Base-by-base conservation (phyloP, 2,329 filamentous ascomycete genomes). In the Cadophora sp. region DNA sequence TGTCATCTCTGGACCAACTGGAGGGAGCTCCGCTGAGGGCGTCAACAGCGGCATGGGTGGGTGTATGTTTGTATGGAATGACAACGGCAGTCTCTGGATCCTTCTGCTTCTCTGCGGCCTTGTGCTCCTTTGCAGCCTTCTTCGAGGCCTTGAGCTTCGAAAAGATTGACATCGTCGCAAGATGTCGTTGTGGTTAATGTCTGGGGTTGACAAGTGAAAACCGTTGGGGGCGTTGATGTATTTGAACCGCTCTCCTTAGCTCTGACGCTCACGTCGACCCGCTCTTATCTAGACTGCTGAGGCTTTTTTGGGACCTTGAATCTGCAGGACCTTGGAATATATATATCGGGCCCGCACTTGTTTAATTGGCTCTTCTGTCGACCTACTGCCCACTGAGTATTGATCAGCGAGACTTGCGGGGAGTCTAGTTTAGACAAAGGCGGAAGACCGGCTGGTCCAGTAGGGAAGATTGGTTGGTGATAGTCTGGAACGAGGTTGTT, bases 21-120 rank as follows among this genome's bases (percentile, higher is more conserved):
- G 83, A 80, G 11, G 86, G 87, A 3, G 85, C 85, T 34, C 83
- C 84, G 26, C 82, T 80, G 53, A 89, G 78, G 53, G 87, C 86
- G 77, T 90, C 87, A 14, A 81, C 76, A 56, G 86, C 86, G 31
- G 88, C 88, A 75, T 91, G 88, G 16, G 81, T 89, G n/a, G 87
- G 87, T 24, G 88, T 78, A 75, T 90, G 88, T 63, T 80, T 84
- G 77, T 90, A 90, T 14, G 84, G 81, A n/a, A 79, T 70, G 64
- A 81, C 81, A 37, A 53, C 51, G 4, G 68, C 68, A 1, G 40
- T 53, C 46, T 78, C 75, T 24, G 76, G 62, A 69, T 83, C 81
- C 51, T 79, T 83, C 48, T 82, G 78, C 72, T 84, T 82, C 72
- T 84, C 83, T 51, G 79, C 81, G 68, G 82, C 75, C 48, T 81